Evolutionary conservation across 2,329 filamentous ascomycete species (phyloP), one percentile per base, ranked within the genome.

Genomic region (Colletotrichum sp.): DNA sequence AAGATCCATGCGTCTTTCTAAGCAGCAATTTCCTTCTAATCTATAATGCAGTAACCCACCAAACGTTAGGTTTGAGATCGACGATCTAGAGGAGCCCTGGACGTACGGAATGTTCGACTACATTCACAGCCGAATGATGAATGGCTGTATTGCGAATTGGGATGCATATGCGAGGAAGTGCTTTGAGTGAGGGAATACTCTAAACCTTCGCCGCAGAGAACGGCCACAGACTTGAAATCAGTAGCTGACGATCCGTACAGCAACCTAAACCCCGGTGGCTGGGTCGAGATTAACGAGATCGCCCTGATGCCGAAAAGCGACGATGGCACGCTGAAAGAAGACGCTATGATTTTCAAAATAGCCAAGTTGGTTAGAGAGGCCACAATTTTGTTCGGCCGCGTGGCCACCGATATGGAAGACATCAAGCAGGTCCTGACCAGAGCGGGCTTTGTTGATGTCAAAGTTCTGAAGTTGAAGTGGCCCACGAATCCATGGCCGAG

Each of bases 21-120:
- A 7, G 24, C 2, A 39, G 24, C 6, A 2, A 1, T 39, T 18
- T 4, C 36, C 4, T 18, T 39, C 36, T 39, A 18, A 39, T 16
- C 14, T 14, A 4, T 7, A 2, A 18, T 39, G 8, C 24, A 74
- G 71, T 14, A 84, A 85, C 4, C 87, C 87, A 1, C 84, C 85
- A 0, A 89, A 90, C 71, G 82, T 87, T 28, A 79, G 79, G 10
- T 89, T 89, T 77, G 83, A 86, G 59, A 78, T 86, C 68, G 84
- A 86, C 69, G 84, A 85, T 71, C 72, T 81, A 3, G 83, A 84
- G 32, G 78, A 81, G 57, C 68, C 79, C 43, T 86, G 84, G 84
- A 80, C 78, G 5, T 85, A 75, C 21, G 72, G 76, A 2, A 78
- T 78, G 2, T 74, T 74, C 16, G 67, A 74, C 7, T 74, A 71